phyloP scores from a whole-genome alignment of 331 rosid genomes.

The Prunus yedoensis region DNA sequence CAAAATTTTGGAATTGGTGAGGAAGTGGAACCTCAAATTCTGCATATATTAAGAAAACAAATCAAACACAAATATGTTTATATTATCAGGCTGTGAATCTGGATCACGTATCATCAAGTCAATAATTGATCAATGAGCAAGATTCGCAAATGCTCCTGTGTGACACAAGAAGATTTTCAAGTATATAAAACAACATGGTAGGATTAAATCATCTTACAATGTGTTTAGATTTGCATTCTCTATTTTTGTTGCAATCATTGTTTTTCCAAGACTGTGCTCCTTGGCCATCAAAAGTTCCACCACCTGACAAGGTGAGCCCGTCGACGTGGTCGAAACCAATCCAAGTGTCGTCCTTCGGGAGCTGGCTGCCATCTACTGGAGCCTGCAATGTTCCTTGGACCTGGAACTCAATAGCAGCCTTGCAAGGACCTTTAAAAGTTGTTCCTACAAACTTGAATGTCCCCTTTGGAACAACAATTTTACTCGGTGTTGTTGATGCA shows the following conservation, averaged over 20 bases:
- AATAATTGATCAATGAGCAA: too few species aligned
- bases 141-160: neutral
- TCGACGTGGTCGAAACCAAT: conserved; percentile 24
- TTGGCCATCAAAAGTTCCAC: conserved; percentile 58
- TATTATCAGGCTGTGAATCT: neutral
- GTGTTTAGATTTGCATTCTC: conserved; percentile 17
- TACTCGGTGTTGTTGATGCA: conserved; percentile 4
- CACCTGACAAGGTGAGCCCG: conserved; percentile 35
- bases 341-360: conserved; percentile 32
- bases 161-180: neutral
- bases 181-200: neutral
- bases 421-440: conserved; percentile 49
- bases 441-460: conserved; percentile 5
- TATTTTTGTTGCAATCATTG: conserved; percentile 28
- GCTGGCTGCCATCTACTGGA: neutral
- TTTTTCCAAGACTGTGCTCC: conserved; percentile 31
- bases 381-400: conserved; percentile 36
- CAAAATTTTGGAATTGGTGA: conserved; percentile 24
- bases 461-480: neutral
- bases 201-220: conserved; percentile 22
- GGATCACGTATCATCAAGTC: neutral
- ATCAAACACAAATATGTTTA: too few species aligned
- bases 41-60: conserved; percentile 3
- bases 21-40: conserved; percentile 38
- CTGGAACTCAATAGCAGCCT: conserved; percentile 36